A percentile compares a stretch with the other conserved stretches of the same genome.
These are phyloP conservation scores for Linnemannia elongata DNA, from an alignment of 192 early-diverging fungal genomes.

Conservation along the genomic window DNA sequence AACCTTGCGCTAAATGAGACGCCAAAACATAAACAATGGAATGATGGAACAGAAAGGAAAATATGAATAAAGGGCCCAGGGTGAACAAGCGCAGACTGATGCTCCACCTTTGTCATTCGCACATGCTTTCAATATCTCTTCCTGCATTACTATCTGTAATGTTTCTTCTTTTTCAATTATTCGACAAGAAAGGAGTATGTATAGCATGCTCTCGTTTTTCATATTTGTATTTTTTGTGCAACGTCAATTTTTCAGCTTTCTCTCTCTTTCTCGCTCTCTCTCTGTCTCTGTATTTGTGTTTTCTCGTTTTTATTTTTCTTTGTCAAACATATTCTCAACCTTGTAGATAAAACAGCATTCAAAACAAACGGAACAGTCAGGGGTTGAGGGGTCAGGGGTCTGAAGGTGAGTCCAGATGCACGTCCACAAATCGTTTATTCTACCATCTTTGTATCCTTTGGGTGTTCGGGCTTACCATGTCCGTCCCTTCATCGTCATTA, in stretches of 20 bases:
- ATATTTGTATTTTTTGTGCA: neutral
- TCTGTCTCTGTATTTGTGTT: neutral
- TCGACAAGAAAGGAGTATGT: neutral
- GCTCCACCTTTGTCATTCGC: neutral
- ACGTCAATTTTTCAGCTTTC: neutral
- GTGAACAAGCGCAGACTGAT: neutral
- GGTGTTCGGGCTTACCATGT: too few species aligned
- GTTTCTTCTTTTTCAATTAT: slow-evolving; percentile 1
- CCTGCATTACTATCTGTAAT: neutral
- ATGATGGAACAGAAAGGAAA: neutral
- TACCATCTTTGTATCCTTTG: too few species aligned
- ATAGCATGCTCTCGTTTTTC: neutral
- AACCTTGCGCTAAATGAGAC: neutral
- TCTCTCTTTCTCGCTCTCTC: neutral
- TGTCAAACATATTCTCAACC: neutral
- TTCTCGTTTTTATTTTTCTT: neutral
- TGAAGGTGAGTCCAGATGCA: too few species aligned
- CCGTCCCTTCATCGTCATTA: too few species aligned
- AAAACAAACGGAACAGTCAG: neutral
- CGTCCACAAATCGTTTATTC: too few species aligned
- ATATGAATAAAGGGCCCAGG: neutral
- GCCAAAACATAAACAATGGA: neutral
- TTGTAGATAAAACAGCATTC: neutral
- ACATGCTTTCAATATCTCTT: neutral
- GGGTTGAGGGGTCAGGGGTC: too few species aligned